Conservation (phyloP, 2,329 filamentous ascomycete genomes). For the Fusarium pseudograminearum region DNA sequence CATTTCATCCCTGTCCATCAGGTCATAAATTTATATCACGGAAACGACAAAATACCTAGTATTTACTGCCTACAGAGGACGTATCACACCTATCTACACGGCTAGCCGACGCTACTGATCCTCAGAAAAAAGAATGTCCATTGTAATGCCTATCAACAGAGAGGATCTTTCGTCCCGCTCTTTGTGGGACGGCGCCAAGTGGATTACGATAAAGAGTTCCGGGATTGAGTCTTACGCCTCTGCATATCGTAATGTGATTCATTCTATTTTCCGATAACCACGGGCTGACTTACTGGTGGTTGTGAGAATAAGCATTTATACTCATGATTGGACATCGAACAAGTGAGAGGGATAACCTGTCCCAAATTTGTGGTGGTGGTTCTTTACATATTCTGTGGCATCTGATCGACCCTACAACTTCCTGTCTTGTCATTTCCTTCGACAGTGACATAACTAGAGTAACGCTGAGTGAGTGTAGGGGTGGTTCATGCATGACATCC, state of each 20-base stretch:
- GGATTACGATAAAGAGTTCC: conserved; percentile 43
- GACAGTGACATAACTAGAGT: conserved; percentile 23
- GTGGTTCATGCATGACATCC: conserved; percentile 49
- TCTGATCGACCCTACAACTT: conserved; percentile 25
- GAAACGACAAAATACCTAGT: background rate
- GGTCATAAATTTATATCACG: conserved; percentile 6
- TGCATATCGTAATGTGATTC: conserved; percentile 35
- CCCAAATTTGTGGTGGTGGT: background rate
- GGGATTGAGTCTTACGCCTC: conserved; percentile 29
- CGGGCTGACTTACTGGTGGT: background rate
- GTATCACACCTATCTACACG: conserved; percentile 10
- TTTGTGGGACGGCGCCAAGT: conserved; percentile 43
- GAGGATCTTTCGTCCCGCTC: conserved; percentile 42
- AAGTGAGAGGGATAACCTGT: conserved; percentile 5
- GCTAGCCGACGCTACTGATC: conserved; percentile 18
- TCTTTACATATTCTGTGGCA: conserved; percentile 6
- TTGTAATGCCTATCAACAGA: conserved; percentile 41
- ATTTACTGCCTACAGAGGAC: background rate
- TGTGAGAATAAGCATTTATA: background rate
- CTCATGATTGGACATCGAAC: background rate
- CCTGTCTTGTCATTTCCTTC: conserved; percentile 22
- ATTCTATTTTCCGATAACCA: background rate
- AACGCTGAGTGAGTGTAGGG: conserved; percentile 20
- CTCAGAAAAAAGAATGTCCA: conserved; percentile 11
- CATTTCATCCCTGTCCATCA: conserved; percentile 14